A percentile compares a stretch with the other conserved stretches of the same genome.
Conservation (phyloP, 1,139 yeast species). For the Yamadazyma kanchanaburiensis region DNA sequence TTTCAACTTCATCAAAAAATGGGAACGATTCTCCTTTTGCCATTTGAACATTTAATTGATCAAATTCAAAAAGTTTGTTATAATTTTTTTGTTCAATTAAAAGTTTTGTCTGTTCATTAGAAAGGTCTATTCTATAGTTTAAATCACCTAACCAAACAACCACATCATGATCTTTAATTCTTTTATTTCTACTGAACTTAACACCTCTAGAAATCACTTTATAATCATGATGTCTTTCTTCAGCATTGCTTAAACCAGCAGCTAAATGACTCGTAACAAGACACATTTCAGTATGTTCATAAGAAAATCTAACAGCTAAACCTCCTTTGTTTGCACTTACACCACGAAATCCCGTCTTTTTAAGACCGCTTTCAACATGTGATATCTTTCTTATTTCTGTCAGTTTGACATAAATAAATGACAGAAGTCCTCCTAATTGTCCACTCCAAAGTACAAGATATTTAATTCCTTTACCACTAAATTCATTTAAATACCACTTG, state of each 20-base stretch:
- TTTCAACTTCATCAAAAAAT: slow-evolving; percentile 72
- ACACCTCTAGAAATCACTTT: slow-evolving; percentile 61
- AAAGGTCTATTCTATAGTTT: slow-evolving; percentile 73
- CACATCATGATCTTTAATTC: slow-evolving; percentile 70
- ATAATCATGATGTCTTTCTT: slow-evolving; percentile 83
- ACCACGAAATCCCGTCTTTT: slow-evolving; percentile 94
- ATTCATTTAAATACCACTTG: slow-evolving; percentile 49
- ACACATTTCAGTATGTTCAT: slow-evolving; percentile 72
- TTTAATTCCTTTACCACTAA: slow-evolving; percentile 33
- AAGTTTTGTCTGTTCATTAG: slow-evolving; percentile 65
- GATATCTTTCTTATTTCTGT: slow-evolving; percentile 47
- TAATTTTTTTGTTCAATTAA: slow-evolving; percentile 49
- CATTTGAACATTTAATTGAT: slow-evolving; percentile 75
- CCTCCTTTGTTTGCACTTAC: slow-evolving; percentile 96
- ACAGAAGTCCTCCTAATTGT: slow-evolving; percentile 89
- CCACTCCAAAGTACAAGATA: slow-evolving; percentile 78
- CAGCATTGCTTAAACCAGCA: slow-evolving; percentile 77
- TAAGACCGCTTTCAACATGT: slow-evolving; percentile 70
- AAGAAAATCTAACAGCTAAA: slow-evolving; percentile 75
- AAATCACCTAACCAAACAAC: slow-evolving; percentile 94
- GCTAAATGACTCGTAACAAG: slow-evolving; percentile 86
- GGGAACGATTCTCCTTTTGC: slow-evolving; percentile 62
- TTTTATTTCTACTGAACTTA: slow-evolving; percentile 47
- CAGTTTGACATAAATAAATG: slow-evolving; percentile 67
- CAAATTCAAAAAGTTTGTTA: slow-evolving; percentile 58